Base-by-base conservation (phyloP, 2,329 filamentous ascomycete species). In the Fusarium torreyae region DNA sequence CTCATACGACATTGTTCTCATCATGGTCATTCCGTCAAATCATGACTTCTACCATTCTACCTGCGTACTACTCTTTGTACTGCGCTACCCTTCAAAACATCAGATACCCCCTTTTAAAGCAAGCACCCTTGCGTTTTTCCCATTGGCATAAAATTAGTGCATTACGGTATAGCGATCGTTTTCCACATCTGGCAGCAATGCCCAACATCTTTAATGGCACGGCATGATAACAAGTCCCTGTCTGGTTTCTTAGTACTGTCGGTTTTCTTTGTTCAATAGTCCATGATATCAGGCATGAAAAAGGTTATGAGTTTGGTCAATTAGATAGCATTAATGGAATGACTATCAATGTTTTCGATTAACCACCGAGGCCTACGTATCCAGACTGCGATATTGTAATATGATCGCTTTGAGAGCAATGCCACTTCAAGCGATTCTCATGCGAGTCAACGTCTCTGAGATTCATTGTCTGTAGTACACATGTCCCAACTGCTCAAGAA, bases 21-120 rank as follows among this genome's bases (percentile, higher is more conserved):
- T 18, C 22, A 34, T 51, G 48, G 42, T 34, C 45, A 51, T 50
- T 46, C 33, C 36, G 34, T 18, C 26, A 57, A 57, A 42, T 57
- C 52, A 58, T 44, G 34, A 44, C 34, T 42, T 55, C 51, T 31
- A 36, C 49, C 24, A 36, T 43, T 43, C 48, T 38, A 57, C 54
- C 51, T 42, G 45, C 50, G 56, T 66, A 45, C 46, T 51, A 51
- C 59, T 48, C 38, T 20, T 22, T 40, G 56, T 60, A 63, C 33
- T n/a, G 50, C 53, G 40, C 45, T 46, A 61, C 56, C 34, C 46
- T 46, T 51, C 51, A 34, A 48, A 58, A 40, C 42, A 61, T 59
- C 58, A 60, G 43, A 74, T 74, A 74, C 69, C 69, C 64, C 42
- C 20, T 63, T 60, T 61, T 46, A 57, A 68, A 74, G 61, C 63